phyloP scores from a whole-genome alignment of 225 moss, liverwort and hornwort genomes.

The Physcomitrellopsis africana region DNA sequence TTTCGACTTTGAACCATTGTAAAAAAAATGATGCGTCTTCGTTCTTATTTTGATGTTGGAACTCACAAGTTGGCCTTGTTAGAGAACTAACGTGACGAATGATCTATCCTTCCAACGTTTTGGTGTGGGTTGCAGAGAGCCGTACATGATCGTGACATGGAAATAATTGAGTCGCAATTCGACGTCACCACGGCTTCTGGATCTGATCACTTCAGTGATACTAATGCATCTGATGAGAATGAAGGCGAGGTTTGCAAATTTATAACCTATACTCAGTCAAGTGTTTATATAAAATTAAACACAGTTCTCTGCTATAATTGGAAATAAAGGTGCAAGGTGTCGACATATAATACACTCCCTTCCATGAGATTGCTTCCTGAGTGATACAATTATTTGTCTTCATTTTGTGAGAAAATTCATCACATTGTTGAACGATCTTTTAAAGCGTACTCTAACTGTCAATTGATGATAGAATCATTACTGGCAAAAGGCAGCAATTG shows the following conservation, averaged over 20 bases:
- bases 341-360: background rate
- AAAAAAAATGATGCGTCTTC: background rate
- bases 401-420: no score
- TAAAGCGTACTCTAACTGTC: background rate
- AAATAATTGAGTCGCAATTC: conserved; percentile 90
- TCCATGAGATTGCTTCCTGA: background rate
- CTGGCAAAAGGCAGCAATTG: background rate
- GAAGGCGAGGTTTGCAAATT: conserved; percentile 39
- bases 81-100: background rate
- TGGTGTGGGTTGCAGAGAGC: conserved; percentile 68
- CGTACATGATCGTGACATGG: conserved; percentile 74
- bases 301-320: background rate
- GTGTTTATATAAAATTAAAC: background rate
- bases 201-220: conserved; percentile 39
- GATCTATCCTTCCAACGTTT: background rate
- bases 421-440: no score
- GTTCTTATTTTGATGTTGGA: background rate
- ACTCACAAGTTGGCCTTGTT: background rate
- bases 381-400: background rate
- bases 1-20: conserved; percentile 1
- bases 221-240: conserved; percentile 32
- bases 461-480: background rate
- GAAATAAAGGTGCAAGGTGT: background rate
- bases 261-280: background rate
- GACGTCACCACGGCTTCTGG: conserved; percentile 50